phyloP scores from a whole-genome alignment of 306 rosid species.

The Trifolium pratense region DNA sequence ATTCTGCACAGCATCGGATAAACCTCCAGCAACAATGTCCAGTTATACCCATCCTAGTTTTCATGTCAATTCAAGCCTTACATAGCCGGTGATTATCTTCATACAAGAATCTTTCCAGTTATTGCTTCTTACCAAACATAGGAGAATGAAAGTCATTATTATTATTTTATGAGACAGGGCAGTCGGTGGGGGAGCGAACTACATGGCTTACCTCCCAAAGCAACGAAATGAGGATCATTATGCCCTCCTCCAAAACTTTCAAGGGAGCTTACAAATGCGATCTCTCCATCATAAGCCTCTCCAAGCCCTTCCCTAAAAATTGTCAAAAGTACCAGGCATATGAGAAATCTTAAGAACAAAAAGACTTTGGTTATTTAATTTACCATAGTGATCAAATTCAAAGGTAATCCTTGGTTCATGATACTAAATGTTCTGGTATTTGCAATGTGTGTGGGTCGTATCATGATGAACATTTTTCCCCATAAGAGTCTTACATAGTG shows the following conservation, averaged over 20 bases:
- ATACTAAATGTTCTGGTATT: constrained; percentile 13
- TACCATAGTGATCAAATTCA: constrained; percentile 3
- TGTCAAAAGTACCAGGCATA: constrained; percentile 20
- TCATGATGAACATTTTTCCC: background rate
- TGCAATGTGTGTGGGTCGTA: constrained; percentile 12
- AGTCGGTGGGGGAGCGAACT: background rate
- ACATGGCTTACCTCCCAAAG: constrained; percentile 82
- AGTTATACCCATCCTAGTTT: constrained; percentile 28
- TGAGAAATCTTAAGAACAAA: constrained; percentile 27
- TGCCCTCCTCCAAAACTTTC: constrained; percentile 94
- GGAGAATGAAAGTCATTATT: constrained; percentile 11
- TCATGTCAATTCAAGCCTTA: constrained; percentile 32
- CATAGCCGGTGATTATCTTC: constrained; percentile 29
- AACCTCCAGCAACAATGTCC: constrained; percentile 27
- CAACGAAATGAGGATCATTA: constrained; percentile 85
- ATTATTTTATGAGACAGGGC: constrained; percentile 28
- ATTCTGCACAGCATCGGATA: constrained; percentile 21
- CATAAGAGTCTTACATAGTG: constrained; percentile 8
- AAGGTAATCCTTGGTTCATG: constrained; percentile 22
- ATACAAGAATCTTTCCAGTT: constrained; percentile 28
- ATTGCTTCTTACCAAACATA: constrained; percentile 35
- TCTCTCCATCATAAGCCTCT: constrained; percentile 87
- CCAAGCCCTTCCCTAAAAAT: constrained; percentile 87
- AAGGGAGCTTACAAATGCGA: constrained; percentile 84
- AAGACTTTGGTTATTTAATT: constrained; percentile 9